Evolutionary conservation across 1,284 basidiomycete species (phyloP).

Genomic region (Ceratobasidium sp.): DNA sequence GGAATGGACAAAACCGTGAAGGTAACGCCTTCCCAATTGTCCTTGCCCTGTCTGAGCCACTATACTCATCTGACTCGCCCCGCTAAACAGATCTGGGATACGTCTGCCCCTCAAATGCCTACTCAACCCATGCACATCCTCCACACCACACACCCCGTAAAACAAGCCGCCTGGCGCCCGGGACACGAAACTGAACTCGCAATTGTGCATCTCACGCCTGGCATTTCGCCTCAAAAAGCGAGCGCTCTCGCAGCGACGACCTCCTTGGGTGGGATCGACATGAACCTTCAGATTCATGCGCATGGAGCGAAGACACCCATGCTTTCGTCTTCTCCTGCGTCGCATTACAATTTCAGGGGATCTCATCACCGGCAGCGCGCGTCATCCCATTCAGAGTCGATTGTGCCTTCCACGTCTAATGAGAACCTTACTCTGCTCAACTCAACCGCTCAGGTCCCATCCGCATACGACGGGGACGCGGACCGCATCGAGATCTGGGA

Average conservation of each 20-base stretch:
- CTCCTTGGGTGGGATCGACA: conserved; percentile 36
- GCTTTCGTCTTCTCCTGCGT: conserved; percentile 48
- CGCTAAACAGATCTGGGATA: conserved; percentile 77
- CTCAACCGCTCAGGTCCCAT: neutral
- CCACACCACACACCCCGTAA: conserved; percentile 80
- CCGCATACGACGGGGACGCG: conserved; percentile 27
- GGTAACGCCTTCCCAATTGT: conserved; percentile 59
- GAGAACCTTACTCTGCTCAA: conserved; percentile 26
- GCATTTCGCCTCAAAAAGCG: conserved; percentile 44
- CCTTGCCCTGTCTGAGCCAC: conserved; percentile 32
- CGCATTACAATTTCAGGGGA: conserved; percentile 18
- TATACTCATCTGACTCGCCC: conserved; percentile 27
- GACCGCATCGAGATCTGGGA: conserved; percentile 84
- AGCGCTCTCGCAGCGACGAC: conserved; percentile 28
- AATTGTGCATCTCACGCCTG: conserved; percentile 54
- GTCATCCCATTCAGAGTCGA: conserved; percentile 35
- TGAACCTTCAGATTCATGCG: conserved; percentile 40
- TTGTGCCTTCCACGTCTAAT: conserved; percentile 25
- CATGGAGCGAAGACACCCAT: conserved; percentile 42
- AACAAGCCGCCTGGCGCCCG: conserved; percentile 83
- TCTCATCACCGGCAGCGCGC: conserved; percentile 29
- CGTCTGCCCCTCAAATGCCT: conserved; percentile 70
- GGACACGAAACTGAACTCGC: conserved; percentile 83
- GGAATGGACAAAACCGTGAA: conserved; percentile 87
- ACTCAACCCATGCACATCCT: conserved; percentile 78